These are phyloP conservation scores for Elymus sibiricus DNA, from an alignment of 176 grass and related monocot species.

Conservation along the genomic window DNA sequence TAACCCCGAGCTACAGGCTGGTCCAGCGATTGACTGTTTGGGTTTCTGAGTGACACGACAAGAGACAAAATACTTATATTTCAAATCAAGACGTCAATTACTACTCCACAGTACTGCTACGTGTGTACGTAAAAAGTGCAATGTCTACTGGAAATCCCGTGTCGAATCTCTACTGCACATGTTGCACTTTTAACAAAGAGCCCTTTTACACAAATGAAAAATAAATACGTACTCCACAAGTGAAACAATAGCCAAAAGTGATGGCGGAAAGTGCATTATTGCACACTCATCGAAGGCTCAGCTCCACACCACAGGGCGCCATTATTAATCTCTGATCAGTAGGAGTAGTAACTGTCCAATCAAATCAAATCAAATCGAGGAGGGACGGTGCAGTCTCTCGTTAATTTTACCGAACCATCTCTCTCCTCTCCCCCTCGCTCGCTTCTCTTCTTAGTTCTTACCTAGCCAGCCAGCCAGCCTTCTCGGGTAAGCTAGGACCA, in stretches of 20 bases:
- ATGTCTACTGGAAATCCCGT: background rate
- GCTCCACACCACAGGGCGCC: background rate
- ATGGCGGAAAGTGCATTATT: slow-evolving; percentile 22
- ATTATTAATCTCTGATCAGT: slow-evolving; percentile 29
- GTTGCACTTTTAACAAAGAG: background rate
- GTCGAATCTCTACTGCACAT: background rate
- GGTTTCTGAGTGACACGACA: background rate
- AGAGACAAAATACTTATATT: slow-evolving; percentile 3
- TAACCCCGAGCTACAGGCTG: background rate
- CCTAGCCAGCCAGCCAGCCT: background rate
- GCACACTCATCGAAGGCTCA: slow-evolving; percentile 26
- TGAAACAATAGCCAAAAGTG: background rate
- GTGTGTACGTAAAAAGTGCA: background rate
- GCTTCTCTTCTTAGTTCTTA: background rate
- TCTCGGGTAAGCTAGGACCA: background rate
- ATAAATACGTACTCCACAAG: too few relatives aligned
- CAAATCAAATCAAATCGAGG: slow-evolving; percentile 18
- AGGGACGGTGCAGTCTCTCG: background rate
- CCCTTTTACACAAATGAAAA: background rate
- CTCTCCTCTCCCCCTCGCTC: background rate
- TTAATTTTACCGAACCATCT: slow-evolving; percentile 26
- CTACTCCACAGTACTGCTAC: background rate
- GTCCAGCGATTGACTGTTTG: background rate
- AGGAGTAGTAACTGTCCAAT: slow-evolving; percentile 8
- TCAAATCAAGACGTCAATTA: background rate